Conservation (phyloP, 2,329 filamentous ascomycete species). For the Fusarium sororula region DNA sequence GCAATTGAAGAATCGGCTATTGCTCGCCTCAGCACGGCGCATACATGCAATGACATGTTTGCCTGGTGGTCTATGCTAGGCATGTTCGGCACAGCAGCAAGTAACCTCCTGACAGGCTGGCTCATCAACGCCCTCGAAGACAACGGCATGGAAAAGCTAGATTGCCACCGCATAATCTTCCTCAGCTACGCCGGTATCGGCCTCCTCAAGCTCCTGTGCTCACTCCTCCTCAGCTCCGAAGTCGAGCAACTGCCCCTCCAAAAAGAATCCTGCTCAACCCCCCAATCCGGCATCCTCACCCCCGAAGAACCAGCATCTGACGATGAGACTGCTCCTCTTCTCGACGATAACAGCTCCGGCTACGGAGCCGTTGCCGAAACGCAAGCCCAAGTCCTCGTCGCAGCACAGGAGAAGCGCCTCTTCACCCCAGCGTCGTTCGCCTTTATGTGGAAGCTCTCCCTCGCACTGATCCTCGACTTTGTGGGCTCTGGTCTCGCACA, state of each 20-base stretch:
- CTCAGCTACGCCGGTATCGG: constrained; percentile 28
- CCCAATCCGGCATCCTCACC: background rate
- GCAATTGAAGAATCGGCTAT: constrained; percentile 36
- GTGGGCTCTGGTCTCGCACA: constrained; percentile 34
- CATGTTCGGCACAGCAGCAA: constrained; percentile 35
- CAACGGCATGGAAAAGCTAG: constrained; percentile 2
- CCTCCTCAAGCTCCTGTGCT: constrained; percentile 26
- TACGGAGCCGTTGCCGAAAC: constrained; percentile 16
- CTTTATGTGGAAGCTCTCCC: constrained; percentile 36
- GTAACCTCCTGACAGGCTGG: constrained; percentile 35
- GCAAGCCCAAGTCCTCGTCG: background rate
- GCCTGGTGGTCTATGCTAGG: constrained; percentile 40
- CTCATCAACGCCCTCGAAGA: constrained; percentile 22
- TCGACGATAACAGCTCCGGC: background rate
- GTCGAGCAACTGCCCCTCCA: constrained; percentile 14
- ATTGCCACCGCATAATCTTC: constrained; percentile 31
- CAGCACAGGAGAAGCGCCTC: background rate
- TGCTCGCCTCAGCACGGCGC: constrained; percentile 28
- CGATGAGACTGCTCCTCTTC: constrained; percentile 20
- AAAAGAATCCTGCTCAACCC: constrained; percentile 14
- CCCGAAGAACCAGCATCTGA: background rate
- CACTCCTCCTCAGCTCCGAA: constrained; percentile 14
- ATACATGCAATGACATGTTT: constrained; percentile 37
- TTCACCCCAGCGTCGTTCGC: constrained; percentile 27
- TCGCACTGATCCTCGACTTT: constrained; percentile 34